A percentile compares a stretch with the other conserved stretches of the same genome.
Conservation (phyloP, 371 early-diverging fungal species). For the Saksenaea oblongispora region DNA sequence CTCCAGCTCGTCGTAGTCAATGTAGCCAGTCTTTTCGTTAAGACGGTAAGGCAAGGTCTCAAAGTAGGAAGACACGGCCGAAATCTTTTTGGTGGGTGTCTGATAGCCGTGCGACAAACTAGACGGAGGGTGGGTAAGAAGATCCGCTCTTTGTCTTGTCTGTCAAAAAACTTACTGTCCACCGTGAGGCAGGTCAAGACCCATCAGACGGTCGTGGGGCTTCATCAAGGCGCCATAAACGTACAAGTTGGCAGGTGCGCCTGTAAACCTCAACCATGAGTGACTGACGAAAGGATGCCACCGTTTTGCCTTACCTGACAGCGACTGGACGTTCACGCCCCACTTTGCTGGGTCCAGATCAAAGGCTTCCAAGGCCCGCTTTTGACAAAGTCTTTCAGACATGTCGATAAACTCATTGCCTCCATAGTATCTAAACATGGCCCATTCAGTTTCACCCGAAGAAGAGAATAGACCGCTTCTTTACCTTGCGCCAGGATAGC, state of each 20-base stretch:
- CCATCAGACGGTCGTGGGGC: constrained; percentile 99
- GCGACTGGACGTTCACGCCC: constrained; percentile 99
- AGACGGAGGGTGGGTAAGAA: background rate
- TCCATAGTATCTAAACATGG: constrained; percentile 89
- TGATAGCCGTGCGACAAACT: constrained; percentile 99
- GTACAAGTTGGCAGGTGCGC: constrained; percentile 97
- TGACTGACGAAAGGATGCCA: background rate
- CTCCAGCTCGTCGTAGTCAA: constrained; percentile 95
- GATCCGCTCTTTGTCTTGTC: background rate
- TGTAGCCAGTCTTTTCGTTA: constrained; percentile 86
- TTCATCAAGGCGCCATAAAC: constrained; percentile 96
- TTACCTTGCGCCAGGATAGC: constrained; percentile 94
- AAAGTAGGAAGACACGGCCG: constrained; percentile 95
- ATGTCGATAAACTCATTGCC: constrained; percentile 98
- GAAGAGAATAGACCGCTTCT: constrained; percentile 5
- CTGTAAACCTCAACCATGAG: constrained; percentile 26
- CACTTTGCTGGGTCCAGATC: constrained; percentile 85
- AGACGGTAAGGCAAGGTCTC: constrained; percentile 98
- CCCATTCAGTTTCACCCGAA: constrained; percentile 1
- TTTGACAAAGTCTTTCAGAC: constrained; percentile 95
- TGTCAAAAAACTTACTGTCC: constrained; percentile 86
- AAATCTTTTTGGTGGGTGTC: constrained; percentile 97
- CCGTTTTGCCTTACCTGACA: constrained; percentile 74
- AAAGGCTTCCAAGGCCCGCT: constrained; percentile 96
- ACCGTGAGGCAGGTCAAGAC: constrained; percentile 98